phyloP scores from a whole-genome alignment of 106 monocot genomes.

The Phalaenopsis equestris region DNA sequence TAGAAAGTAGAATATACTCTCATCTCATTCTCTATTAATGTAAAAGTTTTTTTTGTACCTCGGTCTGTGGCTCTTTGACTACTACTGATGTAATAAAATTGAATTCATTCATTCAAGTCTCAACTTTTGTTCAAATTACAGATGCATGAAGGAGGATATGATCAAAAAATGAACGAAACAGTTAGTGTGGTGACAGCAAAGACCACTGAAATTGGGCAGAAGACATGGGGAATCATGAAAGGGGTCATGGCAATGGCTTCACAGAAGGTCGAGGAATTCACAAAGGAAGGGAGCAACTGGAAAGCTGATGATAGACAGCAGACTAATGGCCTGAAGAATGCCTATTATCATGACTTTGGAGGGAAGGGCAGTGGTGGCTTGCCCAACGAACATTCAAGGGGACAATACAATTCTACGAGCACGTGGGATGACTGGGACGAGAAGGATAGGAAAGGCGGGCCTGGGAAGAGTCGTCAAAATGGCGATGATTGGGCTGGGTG shows the following conservation, averaged over 20 bases:
- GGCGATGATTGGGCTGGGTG: constrained; percentile 8
- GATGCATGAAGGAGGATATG: constrained; percentile 26
- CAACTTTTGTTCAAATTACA: constrained; percentile 6
- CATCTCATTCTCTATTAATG: too few relatives aligned
- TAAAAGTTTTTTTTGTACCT: neutral
- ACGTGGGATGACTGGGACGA: constrained; percentile 77
- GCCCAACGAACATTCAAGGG: constrained; percentile 3
- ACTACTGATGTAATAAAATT: neutral
- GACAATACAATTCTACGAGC: neutral
- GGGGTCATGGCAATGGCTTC: constrained; percentile 44
- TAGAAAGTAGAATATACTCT: too few relatives aligned
- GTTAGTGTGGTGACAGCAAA: constrained; percentile 37
- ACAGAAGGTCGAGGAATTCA: constrained; percentile 48
- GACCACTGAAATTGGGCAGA: constrained; percentile 56
- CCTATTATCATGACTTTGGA: constrained; percentile 14
- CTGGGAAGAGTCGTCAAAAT: neutral
- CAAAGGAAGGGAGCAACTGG: constrained; percentile 26
- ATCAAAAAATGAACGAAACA: constrained; percentile 56
- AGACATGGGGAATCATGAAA: constrained; percentile 64
- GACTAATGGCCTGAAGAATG: constrained; percentile 17
- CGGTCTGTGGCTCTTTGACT: neutral
- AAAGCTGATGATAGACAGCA: constrained; percentile 17
- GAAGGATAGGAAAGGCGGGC: constrained; percentile 17
- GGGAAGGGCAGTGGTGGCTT: neutral
- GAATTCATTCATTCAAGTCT: neutral